These are phyloP conservation scores for Termitomyces bulborhizus DNA, from an alignment of 768 basidiomycete species.

Conservation along the genomic window DNA sequence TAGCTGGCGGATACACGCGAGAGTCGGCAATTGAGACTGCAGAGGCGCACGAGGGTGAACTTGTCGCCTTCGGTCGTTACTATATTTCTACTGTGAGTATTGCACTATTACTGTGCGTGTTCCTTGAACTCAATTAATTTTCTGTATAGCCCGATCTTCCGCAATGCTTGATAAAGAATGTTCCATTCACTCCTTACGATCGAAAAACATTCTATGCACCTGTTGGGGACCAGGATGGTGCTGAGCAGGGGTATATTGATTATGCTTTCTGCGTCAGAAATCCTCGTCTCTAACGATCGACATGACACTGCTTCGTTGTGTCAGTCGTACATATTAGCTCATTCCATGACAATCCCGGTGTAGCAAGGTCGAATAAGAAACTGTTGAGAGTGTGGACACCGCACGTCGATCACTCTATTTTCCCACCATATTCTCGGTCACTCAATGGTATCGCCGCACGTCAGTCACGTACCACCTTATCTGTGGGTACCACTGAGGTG, in stretches of 20 bases:
- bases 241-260: not conserved
- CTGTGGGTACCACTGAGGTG: no score
- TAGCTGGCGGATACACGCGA: constrained; percentile 37
- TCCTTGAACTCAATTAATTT: not conserved
- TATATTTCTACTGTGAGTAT: constrained; percentile 26
- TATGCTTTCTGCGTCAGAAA: not conserved
- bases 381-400: no score
- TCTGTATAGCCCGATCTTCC: not conserved
- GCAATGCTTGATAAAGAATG: not conserved
- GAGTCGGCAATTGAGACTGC: constrained; percentile 30
- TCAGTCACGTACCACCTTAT: no score
- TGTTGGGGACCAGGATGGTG: not conserved
- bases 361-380: no score
- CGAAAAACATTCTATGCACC: constrained; percentile 1
- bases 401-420: no score
- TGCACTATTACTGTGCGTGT: not conserved
- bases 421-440: no score
- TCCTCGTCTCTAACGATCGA: not conserved
- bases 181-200: not conserved
- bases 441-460: no score
- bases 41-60: constrained; percentile 20
- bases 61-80: constrained; percentile 23
- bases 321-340: no score
- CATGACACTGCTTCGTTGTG: no score
- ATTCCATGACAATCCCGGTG: not conserved